Evolutionary conservation across 1,284 basidiomycete species (phyloP), one percentile per base, ranked within the genome.

Genomic region (Austropuccinia psidii): DNA sequence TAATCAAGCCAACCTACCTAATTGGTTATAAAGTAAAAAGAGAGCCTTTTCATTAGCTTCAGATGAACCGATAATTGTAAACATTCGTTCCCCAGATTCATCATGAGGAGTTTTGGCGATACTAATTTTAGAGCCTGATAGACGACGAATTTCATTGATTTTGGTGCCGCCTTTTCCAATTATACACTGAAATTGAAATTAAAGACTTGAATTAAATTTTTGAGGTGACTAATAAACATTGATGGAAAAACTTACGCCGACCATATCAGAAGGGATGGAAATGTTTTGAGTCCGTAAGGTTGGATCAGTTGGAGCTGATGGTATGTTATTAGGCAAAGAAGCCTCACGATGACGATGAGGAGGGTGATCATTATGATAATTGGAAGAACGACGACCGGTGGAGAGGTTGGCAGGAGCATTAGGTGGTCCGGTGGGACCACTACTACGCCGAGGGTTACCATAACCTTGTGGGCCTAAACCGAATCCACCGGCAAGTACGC

Each of bases 41-140:
- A 98, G 84, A 1, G 95, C 95, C 83, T 94, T 93, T 83, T 96
- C 94, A 80, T 80, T 78, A 66, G 76, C 75, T 64, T 77, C 69
- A 21, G 75, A 21, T 11, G 27, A 24, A 13, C 95, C 95, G 75
- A 97, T 87, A 80, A 98, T 98, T 75, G 96, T 97, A 83, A 98
- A 98, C 94, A 98, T 97, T 78, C 95, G 86, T 84, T 98, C 95
- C 78, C 95, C 95, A 64, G 93, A 93, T 80, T 98, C 96, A 80
- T 98, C 95, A 80, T 98, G 95, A 27, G 95, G 93, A 64, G 92
- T 90, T 84, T 98, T 98, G 78, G 95, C 96, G 78, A 98, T 98
- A 74, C 90, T 92, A 81, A 98, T 98, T 83, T 93, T 91, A 77
- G 91, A 94, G 55, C 95, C 95, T 75, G 91, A 94, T 72, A 98